Base-by-base conservation (phyloP, 352 stramenopile genomes). In the Globisporangium abappressorium region DNA sequence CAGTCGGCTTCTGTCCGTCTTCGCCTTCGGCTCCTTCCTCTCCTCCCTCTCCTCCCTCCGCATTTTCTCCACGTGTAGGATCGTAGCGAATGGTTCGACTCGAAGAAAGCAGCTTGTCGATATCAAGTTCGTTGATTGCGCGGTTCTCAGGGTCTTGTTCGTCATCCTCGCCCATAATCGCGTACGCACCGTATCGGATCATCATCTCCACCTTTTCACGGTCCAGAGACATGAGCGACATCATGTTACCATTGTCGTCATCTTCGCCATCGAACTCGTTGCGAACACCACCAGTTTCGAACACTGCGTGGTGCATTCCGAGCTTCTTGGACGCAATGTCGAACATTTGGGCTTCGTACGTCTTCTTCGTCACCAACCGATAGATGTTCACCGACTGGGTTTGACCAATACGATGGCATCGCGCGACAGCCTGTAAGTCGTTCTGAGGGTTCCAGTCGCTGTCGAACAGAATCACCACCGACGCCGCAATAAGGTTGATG, bases 301-400 rank as follows among this genome's bases (percentile, higher is more conserved):
- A 95, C 22, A 99, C 94, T 38, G 97, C 98, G 68, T 99, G 97
- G 76, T 99, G 97, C 72, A 99, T 95, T 11, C 97, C 98, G 7
- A 99, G 84, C 76, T 99, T 99, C 76, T 98, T 99, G 26, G 89
- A 98, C 15, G 98, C 98, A 68, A 98, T 97, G 64, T 99, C 97
- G 84, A 99, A 99, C 96, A 99, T 99, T 72, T 99, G 97, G 54
- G 97, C 95, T 80, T 99, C 98, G 71, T 99, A 99, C 24, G 96
- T 99, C 58, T 98, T 96, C 79, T 98, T 99, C 11, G 98, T 99
- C 64, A 99, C 96, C 12, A 99, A 83, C 62, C 98, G 97, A 80
- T 99, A 99, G 38, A 99, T 99, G 72, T 96, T 98, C 43, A 99
- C 98, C 41, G 98, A 97, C 72, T 99, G 98, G 0, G 97, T 99